Percentiles rank a stretch among this genome's conserved stretches.
phyloP scores from a whole-genome alignment of 2,329 filamentous ascomycete species.

The Xylariales sp. region DNA sequence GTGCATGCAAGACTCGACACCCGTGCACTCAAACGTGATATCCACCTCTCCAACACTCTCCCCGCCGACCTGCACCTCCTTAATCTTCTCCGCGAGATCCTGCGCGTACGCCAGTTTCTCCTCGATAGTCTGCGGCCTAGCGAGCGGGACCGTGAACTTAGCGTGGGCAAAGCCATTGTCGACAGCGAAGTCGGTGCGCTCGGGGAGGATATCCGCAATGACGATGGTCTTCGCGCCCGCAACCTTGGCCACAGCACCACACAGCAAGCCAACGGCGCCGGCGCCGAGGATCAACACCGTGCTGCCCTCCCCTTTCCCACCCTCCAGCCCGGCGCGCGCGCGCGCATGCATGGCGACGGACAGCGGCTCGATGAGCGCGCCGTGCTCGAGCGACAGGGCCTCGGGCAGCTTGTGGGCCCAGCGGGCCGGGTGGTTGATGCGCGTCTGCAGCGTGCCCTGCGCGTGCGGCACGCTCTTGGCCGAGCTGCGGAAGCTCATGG shows the following conservation, averaged over 20 bases:
- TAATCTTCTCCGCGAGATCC: slow-evolving; percentile 59
- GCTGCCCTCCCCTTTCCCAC: slow-evolving; percentile 47
- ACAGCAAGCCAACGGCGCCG: slow-evolving; percentile 70
- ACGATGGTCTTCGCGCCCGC: slow-evolving; percentile 58
- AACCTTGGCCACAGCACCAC: slow-evolving; percentile 67
- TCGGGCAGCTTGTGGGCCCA: slow-evolving; percentile 69
- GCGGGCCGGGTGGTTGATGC: slow-evolving; percentile 65
- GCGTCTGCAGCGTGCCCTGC: slow-evolving; percentile 69
- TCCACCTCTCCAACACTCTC: slow-evolving; percentile 71
- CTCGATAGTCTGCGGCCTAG: slow-evolving; percentile 60
- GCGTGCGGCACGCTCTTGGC: slow-evolving; percentile 67
- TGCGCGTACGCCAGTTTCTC: slow-evolving; percentile 65
- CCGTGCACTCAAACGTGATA: slow-evolving; percentile 81
- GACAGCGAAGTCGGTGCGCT: slow-evolving; percentile 68
- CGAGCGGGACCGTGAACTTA: slow-evolving; percentile 62
- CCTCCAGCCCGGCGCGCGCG: slow-evolving; percentile 56
- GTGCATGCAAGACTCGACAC: slow-evolving; percentile 80
- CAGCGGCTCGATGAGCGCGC: slow-evolving; percentile 70
- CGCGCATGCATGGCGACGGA: slow-evolving; percentile 69
- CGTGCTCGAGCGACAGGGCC: slow-evolving; percentile 61
- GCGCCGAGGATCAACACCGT: slow-evolving; percentile 69
- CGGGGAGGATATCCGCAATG: slow-evolving; percentile 67
- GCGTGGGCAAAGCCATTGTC: slow-evolving; percentile 67
- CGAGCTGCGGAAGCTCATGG: slow-evolving; percentile 68
- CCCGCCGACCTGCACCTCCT: slow-evolving; percentile 48